Evolutionary conservation across 768 basidiomycete genomes (phyloP).

Genomic region (Psilocybe subaeruginosa): DNA sequence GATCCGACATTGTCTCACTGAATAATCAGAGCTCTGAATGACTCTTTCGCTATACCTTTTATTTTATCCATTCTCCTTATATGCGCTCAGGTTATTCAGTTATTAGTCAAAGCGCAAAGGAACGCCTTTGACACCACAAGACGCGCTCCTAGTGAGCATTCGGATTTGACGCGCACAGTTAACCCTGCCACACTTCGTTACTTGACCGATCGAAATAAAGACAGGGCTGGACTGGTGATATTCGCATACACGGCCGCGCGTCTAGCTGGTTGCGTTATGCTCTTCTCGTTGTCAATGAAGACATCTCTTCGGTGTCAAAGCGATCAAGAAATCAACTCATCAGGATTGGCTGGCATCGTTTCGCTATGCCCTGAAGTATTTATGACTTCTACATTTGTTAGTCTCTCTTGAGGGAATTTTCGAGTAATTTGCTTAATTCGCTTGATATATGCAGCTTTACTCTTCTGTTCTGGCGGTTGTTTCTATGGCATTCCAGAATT

Average conservation of each 20-base stretch:
- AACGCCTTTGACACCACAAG: background rate
- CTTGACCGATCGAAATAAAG: background rate
- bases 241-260: slow-evolving; percentile 17
- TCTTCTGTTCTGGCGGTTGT: slow-evolving; percentile 41
- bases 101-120: background rate
- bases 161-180: background rate
- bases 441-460: slow-evolving; percentile 27
- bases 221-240: slow-evolving; percentile 2
- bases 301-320: background rate
- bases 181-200: background rate
- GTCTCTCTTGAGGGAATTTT: background rate
- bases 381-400: slow-evolving; percentile 13
- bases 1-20: too few relatives aligned
- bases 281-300: slow-evolving; percentile 8
- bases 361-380: slow-evolving; percentile 6
- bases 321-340: background rate
- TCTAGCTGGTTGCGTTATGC: slow-evolving; percentile 7
- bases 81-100: background rate
- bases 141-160: background rate
- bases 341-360: background rate
- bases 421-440: background rate
- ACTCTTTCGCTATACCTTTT: background rate
- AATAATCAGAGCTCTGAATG: background rate
- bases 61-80: background rate
- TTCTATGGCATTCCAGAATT: slow-evolving; percentile 32